These are phyloP conservation scores for Trichomonascus vanleenenianus DNA, from an alignment of 805 yeast species.

Conservation along the genomic window DNA sequence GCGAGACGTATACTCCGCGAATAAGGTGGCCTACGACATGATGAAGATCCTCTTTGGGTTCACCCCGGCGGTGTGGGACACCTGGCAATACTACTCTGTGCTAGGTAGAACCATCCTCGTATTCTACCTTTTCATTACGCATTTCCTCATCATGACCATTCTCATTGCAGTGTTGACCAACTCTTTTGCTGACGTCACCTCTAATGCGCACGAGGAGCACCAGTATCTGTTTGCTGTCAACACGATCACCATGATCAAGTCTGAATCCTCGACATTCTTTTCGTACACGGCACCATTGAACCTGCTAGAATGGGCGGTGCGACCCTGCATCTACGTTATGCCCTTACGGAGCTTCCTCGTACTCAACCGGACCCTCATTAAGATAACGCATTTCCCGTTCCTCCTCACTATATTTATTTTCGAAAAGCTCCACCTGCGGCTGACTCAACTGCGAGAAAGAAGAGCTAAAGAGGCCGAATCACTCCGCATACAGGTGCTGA, in stretches of 20 bases:
- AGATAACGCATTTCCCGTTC: conserved; percentile 32
- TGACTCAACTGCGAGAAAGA: conserved; percentile 5
- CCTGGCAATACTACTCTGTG: conserved; percentile 41
- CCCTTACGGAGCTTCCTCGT: conserved; percentile 27
- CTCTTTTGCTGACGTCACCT: conserved; percentile 28
- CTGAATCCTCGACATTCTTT: conserved; percentile 30
- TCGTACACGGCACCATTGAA: conserved; percentile 32
- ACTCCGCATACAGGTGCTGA: conserved; percentile 7
- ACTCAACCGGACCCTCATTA: conserved; percentile 28
- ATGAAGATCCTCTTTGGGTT: conserved; percentile 48
- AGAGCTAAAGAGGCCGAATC: conserved; percentile 5
- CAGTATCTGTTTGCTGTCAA: conserved; percentile 32
- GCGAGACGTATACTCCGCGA: conserved; percentile 32
- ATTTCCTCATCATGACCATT: conserved; percentile 47
- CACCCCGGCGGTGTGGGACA: conserved; percentile 54
- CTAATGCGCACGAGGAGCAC: conserved; percentile 33
- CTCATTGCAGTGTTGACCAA: conserved; percentile 45
- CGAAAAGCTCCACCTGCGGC: conserved; percentile 22
- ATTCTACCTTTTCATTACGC: conserved; percentile 45
- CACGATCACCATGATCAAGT: conserved; percentile 30
- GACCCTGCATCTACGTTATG: conserved; percentile 26
- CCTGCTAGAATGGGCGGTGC: conserved; percentile 25
- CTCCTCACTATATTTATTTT: conserved; percentile 28
- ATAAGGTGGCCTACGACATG: conserved; percentile 43
- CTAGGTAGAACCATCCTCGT: conserved; percentile 42